These are phyloP conservation scores for Keqinozyma sinolaborantium DNA, from an alignment of 1,139 yeast genomes.

Conservation along the genomic window DNA sequence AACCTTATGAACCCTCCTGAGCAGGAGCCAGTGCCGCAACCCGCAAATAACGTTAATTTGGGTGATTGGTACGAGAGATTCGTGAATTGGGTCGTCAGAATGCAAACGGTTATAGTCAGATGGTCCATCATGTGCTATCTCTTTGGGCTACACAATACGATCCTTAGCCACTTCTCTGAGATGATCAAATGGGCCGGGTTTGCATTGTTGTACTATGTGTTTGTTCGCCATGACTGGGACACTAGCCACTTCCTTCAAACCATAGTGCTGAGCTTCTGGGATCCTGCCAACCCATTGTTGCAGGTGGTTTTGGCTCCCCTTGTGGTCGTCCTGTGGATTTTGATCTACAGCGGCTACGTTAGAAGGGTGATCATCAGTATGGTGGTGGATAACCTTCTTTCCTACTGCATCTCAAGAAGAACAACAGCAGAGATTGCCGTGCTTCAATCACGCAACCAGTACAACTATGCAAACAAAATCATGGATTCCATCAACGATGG, in stretches of 20 bases:
- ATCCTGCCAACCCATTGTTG: background rate
- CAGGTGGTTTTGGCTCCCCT: background rate
- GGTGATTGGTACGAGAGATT: too few relatives aligned
- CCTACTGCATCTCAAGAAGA: constrained; percentile 15
- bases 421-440: constrained; percentile 22
- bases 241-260: background rate
- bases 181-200: too few relatives aligned
- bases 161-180: too few relatives aligned
- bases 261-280: too few relatives aligned
- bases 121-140: too few relatives aligned
- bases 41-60: too few relatives aligned
- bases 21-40: too few relatives aligned
- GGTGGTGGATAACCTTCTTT: constrained; percentile 13
- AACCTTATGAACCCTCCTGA: too few relatives aligned
- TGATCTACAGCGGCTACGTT: constrained; percentile 1
- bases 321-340: background rate
- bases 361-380: constrained; percentile 1
- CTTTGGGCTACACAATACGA: too few relatives aligned
- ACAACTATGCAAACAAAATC: constrained; percentile 8
- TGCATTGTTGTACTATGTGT: background rate
- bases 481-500: constrained; percentile 12
- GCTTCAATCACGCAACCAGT: constrained; percentile 8
- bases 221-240: background rate
- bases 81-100: too few relatives aligned
- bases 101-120: too few relatives aligned